A percentile compares a stretch with the other conserved stretches of the same genome.
Conservation (phyloP, 768 basidiomycete species). For the Hortiboletus flavorubellus region DNA sequence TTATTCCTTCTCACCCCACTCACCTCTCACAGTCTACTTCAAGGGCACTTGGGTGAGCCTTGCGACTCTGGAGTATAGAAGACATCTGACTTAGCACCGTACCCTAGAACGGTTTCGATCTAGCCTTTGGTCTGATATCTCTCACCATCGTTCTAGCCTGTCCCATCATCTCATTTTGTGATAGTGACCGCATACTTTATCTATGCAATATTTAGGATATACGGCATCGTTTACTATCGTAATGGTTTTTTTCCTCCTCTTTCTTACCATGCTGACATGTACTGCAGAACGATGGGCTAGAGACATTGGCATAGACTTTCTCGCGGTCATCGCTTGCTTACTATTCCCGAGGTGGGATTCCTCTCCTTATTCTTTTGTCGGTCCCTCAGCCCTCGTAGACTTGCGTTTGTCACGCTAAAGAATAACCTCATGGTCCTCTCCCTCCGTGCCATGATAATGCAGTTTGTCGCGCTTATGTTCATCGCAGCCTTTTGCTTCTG, state of each 20-base stretch:
- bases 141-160: neutral
- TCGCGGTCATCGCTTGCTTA: slow-evolving; percentile 85
- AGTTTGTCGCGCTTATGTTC: slow-evolving; percentile 80
- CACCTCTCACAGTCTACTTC: slow-evolving; percentile 58
- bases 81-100: slow-evolving; percentile 12
- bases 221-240: slow-evolving; percentile 70
- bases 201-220: slow-evolving; percentile 73
- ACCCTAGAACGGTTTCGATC: slow-evolving; percentile 83
- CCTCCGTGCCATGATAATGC: slow-evolving; percentile 87
- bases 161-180: neutral
- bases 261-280: neutral
- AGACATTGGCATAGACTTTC: slow-evolving; percentile 70
- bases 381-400: slow-evolving; percentile 38
- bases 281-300: slow-evolving; percentile 60
- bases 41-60: slow-evolving; percentile 74
- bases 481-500: slow-evolving; percentile 89
- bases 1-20: neutral
- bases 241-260: neutral
- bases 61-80: slow-evolving; percentile 4
- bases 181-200: slow-evolving; percentile 74
- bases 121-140: slow-evolving; percentile 68
- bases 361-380: neutral
- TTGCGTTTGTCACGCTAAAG: slow-evolving; percentile 89
- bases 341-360: slow-evolving; percentile 78
- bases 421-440: slow-evolving; percentile 79